Percentiles rank a stretch among this genome's conserved stretches.
phyloP scores from a whole-genome alignment of 139 green algal species.

The Tetraselmis striata region DNA sequence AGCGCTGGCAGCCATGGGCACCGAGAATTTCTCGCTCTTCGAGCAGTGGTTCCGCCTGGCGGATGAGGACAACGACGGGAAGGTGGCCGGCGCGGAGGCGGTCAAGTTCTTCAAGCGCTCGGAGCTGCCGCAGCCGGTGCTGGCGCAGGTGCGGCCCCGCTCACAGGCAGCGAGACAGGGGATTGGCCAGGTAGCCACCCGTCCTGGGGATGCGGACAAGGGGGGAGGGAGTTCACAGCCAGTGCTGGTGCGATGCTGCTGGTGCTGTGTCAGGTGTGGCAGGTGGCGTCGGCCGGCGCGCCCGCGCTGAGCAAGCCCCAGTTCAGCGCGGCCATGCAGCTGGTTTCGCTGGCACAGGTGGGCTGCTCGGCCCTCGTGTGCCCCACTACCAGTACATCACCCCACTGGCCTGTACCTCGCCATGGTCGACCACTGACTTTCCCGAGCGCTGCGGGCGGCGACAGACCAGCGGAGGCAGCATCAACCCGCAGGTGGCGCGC shows the following conservation, averaged over 20 bases:
- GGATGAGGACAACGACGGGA: slow-evolving; percentile 54
- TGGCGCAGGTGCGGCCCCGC: slow-evolving; percentile 75
- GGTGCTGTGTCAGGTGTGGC: slow-evolving; percentile 90
- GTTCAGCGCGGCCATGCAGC: slow-evolving; percentile 70
- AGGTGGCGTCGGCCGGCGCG: slow-evolving; percentile 60
- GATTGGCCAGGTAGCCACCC: too few species aligned
- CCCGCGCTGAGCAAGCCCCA: slow-evolving; percentile 61
- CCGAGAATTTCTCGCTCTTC: slow-evolving; percentile 15
- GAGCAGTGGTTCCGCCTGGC: slow-evolving; percentile 62
- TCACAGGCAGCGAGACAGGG: too few species aligned
- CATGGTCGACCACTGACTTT: too few species aligned
- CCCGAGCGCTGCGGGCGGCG: background rate
- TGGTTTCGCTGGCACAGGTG: slow-evolving; percentile 74
- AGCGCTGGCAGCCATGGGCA: too few species aligned
- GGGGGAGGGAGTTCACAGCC: too few species aligned
- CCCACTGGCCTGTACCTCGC: too few species aligned
- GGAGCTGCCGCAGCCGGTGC: slow-evolving; percentile 49
- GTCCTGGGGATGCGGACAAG: too few species aligned
- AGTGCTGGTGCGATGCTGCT: too few species aligned
- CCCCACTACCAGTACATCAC: too few species aligned
- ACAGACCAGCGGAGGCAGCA: slow-evolving; percentile 35
- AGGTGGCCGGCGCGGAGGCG: slow-evolving; percentile 62
- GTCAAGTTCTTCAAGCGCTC: slow-evolving; percentile 74
- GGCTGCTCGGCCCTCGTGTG: background rate
- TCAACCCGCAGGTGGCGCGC: slow-evolving; percentile 42